Percentiles rank a stretch among this genome's conserved stretches.
Conservation (phyloP, 2,329 filamentous ascomycete genomes). For the Cordyceps tenuipes region DNA sequence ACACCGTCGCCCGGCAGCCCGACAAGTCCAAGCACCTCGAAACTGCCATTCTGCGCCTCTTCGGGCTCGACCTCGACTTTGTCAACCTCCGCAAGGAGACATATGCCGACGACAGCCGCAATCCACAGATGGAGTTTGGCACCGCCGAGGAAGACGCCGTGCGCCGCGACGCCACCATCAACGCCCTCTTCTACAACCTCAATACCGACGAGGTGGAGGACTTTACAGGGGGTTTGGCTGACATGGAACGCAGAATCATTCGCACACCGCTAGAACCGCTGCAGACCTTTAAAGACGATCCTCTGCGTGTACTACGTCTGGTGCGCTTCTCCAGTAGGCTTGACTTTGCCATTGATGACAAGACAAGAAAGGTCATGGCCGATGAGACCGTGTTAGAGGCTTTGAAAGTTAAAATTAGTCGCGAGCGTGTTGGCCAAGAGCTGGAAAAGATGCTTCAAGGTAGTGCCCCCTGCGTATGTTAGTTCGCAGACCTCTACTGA, state of each 20-base stretch:
- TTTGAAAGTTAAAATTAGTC: slow-evolving; percentile 80
- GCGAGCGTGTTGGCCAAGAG: slow-evolving; percentile 81
- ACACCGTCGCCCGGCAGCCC: slow-evolving; percentile 86
- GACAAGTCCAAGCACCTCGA: slow-evolving; percentile 96
- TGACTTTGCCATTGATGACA: slow-evolving; percentile 65
- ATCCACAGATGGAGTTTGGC: slow-evolving; percentile 88
- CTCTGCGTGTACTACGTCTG: slow-evolving; percentile 74
- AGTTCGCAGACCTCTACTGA: not conserved
- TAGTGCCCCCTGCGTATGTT: slow-evolving; percentile 17
- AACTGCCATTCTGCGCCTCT: slow-evolving; percentile 77
- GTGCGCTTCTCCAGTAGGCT: slow-evolving; percentile 86
- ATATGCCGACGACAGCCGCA: slow-evolving; percentile 80
- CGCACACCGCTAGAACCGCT: slow-evolving; percentile 79
- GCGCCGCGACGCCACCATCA: slow-evolving; percentile 85
- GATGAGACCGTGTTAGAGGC: slow-evolving; percentile 69
- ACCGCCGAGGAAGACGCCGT: slow-evolving; percentile 84
- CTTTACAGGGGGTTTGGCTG: slow-evolving; percentile 68
- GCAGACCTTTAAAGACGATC: slow-evolving; percentile 92
- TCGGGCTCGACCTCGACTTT: slow-evolving; percentile 84
- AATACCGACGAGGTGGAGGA: slow-evolving; percentile 75
- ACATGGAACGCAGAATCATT: slow-evolving; percentile 66
- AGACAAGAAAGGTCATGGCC: slow-evolving; percentile 65
- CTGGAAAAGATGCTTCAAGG: slow-evolving; percentile 86
- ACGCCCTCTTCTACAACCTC: slow-evolving; percentile 93
- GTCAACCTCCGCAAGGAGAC: slow-evolving; percentile 91